Evolutionary conservation across 306 rosid genomes (phyloP), one percentile per base, ranked within the genome.

Genomic region (Vicia sativa): DNA sequence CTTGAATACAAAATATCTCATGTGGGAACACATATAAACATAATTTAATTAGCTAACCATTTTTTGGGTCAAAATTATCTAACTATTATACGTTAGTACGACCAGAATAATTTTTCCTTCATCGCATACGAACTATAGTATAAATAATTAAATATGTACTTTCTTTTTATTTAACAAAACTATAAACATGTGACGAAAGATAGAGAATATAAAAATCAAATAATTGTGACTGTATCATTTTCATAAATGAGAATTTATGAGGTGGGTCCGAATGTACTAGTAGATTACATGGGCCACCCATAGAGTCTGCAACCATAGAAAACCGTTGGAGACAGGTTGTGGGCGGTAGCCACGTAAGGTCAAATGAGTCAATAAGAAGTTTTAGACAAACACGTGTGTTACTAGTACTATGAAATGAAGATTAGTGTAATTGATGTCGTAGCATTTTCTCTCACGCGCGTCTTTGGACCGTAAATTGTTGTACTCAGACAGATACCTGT

Each of bases 391-490:
- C 81, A 80, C 77, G 78, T 80, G 87, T 75, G 67, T 55, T 12
- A 5, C 62, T 13, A 12, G 38, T 34, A 7, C 9, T 34, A 34
- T 25, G 13, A 41, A 0, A 2, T 18, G 13, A 8, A 42, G 70
- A 55, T 82, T 80, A 45, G 87, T 82, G 88, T 79, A 78, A 38
- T 10, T 26, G 76, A 53, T 61, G 62, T 34, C 60, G 73, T 68
- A 48, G 65, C 50, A 15, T 15, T 68, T 23, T 9, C 13, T 60
- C 23, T 74, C 72, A 77, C 79, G 80, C 77, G 74, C 77, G 74
- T 63, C 5, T 54, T 19, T 16, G 25, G 12, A 55, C 55, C 4
- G 59, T 53, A 11, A 2, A 15, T 4, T 52, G 4, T 21, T 23
- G 9, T 21, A 5, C 5, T 6, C 4, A 3, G 9, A 46, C 23